phyloP scores from a whole-genome alignment of 805 yeast species.

The Millerago galiae region DNA sequence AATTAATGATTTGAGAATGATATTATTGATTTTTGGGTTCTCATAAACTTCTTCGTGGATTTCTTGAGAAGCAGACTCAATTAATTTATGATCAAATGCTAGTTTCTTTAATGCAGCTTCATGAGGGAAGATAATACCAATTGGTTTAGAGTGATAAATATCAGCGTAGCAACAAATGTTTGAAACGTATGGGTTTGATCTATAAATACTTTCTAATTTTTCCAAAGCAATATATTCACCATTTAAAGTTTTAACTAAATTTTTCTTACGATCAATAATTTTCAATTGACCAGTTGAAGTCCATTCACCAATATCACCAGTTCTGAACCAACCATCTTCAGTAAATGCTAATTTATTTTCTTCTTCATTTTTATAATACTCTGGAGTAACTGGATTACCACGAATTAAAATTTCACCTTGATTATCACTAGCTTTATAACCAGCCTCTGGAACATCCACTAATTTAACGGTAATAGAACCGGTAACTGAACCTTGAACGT shows the following conservation, averaged over 20 bases:
- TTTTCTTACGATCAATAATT: slow-evolving; percentile 91
- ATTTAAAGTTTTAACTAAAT: slow-evolving; percentile 88
- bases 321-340: slow-evolving; percentile 84
- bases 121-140: slow-evolving; percentile 84
- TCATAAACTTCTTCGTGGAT: slow-evolving; percentile 35
- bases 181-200: slow-evolving; percentile 69
- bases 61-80: slow-evolving; percentile 37
- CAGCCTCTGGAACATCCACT: slow-evolving; percentile 86
- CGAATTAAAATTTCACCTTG: slow-evolving; percentile 88
- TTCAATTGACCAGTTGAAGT: slow-evolving; percentile 69
- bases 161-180: slow-evolving; percentile 95
- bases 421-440: slow-evolving; percentile 80
- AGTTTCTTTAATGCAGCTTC: slow-evolving; percentile 57
- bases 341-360: slow-evolving; percentile 73
- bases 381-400: slow-evolving; percentile 68
- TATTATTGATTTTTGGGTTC: slow-evolving; percentile 48
- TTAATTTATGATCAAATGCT: slow-evolving; percentile 49
- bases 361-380: slow-evolving; percentile 75
- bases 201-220: slow-evolving; percentile 84
- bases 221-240: slow-evolving; percentile 98
- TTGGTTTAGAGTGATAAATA: slow-evolving; percentile 77
- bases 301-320: slow-evolving; percentile 98
- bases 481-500: slow-evolving; percentile 75
- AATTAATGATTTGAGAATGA: slow-evolving; percentile 52
- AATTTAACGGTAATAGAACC: slow-evolving; percentile 84